A percentile compares a stretch with the other conserved stretches of the same genome.
phyloP scores from a whole-genome alignment of 805 yeast species.

The Ogataea zsoltii region DNA sequence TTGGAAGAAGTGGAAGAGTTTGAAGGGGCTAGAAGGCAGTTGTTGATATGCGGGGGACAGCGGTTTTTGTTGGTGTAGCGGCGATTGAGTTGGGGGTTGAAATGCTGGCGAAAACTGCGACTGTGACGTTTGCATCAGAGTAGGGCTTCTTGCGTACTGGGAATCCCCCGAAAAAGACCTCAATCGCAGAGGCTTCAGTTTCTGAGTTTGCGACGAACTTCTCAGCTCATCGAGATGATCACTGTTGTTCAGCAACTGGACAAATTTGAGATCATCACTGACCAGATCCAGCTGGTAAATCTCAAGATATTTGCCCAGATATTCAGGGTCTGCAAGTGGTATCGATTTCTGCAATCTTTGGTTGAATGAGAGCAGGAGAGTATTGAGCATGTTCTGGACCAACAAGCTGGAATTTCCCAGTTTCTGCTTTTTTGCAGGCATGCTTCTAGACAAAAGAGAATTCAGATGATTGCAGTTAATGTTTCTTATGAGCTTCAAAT shows the following conservation, averaged over 20 bases:
- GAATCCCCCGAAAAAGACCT: conserved; percentile 24
- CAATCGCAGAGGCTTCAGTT: conserved; percentile 22
- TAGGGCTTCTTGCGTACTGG: conserved; percentile 2
- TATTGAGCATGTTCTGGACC: conserved; percentile 19
- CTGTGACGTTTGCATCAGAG: background rate
- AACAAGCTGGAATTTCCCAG: conserved; percentile 14
- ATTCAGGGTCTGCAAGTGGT: conserved; percentile 19
- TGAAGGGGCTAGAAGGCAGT: conserved; percentile 18
- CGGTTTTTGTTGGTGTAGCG: background rate
- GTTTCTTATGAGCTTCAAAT: conserved; percentile 12
- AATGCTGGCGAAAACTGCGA: background rate
- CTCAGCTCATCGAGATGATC: conserved; percentile 14
- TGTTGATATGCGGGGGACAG: conserved; percentile 8
- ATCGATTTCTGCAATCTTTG: conserved; percentile 15
- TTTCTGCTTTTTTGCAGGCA: conserved; percentile 9
- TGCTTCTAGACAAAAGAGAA: conserved; percentile 6
- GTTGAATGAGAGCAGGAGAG: conserved; percentile 23
- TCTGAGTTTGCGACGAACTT: conserved; percentile 2
- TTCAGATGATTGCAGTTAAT: conserved; percentile 13
- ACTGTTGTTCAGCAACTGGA: conserved; percentile 22
- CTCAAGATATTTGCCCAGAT: conserved; percentile 24
- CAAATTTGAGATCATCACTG: conserved; percentile 22
- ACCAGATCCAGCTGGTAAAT: conserved; percentile 29
- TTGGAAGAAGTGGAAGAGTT: conserved; percentile 19
- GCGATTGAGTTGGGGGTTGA: background rate